Evolutionary conservation across 1,139 yeast genomes (phyloP).

Genomic region (Pichia norvegensis): DNA sequence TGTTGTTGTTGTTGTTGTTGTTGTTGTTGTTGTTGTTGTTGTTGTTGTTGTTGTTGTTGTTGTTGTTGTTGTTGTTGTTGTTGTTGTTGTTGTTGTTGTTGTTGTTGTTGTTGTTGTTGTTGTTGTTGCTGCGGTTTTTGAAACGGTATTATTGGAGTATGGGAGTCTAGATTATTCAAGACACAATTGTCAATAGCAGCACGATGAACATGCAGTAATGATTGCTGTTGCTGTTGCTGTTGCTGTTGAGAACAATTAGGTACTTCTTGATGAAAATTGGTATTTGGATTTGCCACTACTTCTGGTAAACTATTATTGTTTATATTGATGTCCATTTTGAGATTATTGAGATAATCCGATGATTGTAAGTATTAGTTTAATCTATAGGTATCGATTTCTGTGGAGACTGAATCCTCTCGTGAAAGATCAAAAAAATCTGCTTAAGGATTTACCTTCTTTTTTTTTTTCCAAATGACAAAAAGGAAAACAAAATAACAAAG

Average conservation of each 20-base stretch:
- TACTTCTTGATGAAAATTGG: too few relatives aligned
- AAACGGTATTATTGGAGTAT: not conserved
- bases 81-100: not conserved
- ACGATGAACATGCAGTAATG: not conserved
- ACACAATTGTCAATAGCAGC: not conserved
- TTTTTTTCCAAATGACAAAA: too few relatives aligned
- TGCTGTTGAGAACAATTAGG: too few relatives aligned
- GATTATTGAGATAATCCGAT: too few relatives aligned
- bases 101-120: not conserved
- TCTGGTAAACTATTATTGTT: not conserved
- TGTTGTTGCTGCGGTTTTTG: not conserved
- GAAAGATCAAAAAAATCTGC: too few relatives aligned
- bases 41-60: not conserved
- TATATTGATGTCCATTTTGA: not conserved
- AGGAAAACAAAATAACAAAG: too few relatives aligned
- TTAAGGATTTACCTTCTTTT: too few relatives aligned
- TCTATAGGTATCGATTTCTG: not conserved
- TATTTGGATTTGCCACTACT: not conserved
- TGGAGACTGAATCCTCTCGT: too few relatives aligned
- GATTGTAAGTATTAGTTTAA: not conserved
- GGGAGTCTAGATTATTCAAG: not conserved
- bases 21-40: constrained; percentile 5
- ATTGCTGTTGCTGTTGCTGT: not conserved
- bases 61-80: not conserved
- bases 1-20: not conserved